phyloP scores from a whole-genome alignment of 2,329 filamentous ascomycete species.

The Proliferodiscus dingleyae region DNA sequence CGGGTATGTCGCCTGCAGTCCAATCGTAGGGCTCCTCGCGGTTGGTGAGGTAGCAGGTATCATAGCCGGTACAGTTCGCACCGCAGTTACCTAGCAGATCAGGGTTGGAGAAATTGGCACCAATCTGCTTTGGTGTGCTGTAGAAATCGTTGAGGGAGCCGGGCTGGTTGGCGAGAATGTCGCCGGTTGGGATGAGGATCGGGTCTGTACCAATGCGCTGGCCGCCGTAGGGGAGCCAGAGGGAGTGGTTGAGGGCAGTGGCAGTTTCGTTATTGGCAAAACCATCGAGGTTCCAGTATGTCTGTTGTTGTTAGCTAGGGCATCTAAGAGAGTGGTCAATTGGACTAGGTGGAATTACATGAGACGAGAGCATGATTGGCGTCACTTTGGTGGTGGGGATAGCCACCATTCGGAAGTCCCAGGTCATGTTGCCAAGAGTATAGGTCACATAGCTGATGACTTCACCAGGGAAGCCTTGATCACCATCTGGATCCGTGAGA shows the following conservation, averaged over 20 bases:
- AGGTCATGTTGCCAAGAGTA: slow-evolving; percentile 59
- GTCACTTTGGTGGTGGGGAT: slow-evolving; percentile 68
- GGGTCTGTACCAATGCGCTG: slow-evolving; percentile 64
- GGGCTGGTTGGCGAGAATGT: slow-evolving; percentile 63
- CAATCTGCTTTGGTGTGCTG: slow-evolving; percentile 74
- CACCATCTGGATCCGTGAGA: slow-evolving; percentile 66
- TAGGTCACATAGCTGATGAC: slow-evolving; percentile 73
- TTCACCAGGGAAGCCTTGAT: slow-evolving; percentile 74
- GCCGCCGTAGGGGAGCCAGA: slow-evolving; percentile 68
- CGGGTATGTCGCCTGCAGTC: slow-evolving; percentile 52
- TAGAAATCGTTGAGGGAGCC: slow-evolving; percentile 77
- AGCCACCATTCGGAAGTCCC: slow-evolving; percentile 70
- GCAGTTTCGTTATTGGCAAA: slow-evolving; percentile 69
- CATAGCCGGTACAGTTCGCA: slow-evolving; percentile 75
- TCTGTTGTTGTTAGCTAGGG: slow-evolving; percentile 41
- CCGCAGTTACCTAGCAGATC: slow-evolving; percentile 72
- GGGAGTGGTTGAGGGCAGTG: slow-evolving; percentile 63
- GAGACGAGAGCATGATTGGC: slow-evolving; percentile 73
- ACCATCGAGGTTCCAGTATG: slow-evolving; percentile 80
- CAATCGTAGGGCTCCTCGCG: slow-evolving; percentile 59
- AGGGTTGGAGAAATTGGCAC: slow-evolving; percentile 58
- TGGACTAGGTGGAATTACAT: slow-evolving; percentile 33
- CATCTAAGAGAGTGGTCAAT: not conserved
- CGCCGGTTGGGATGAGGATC: slow-evolving; percentile 70
- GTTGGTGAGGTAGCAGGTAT: slow-evolving; percentile 67